phyloP scores from a whole-genome alignment of 192 early-diverging fungal species.

The Fimicolochytrium jonesii region DNA sequence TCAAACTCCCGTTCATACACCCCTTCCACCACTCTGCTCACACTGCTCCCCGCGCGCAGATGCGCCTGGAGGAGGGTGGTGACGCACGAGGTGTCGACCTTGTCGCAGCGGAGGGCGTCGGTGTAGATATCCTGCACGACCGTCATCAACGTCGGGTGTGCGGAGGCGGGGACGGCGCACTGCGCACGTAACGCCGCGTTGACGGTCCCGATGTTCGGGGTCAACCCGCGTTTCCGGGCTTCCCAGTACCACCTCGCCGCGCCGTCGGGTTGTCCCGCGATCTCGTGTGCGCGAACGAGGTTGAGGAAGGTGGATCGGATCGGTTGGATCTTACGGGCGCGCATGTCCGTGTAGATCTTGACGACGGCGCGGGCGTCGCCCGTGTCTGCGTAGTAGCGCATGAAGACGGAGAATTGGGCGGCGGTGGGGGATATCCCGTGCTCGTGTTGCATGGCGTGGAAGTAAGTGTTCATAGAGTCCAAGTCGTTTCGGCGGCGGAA shows the following conservation, averaged over 20 bases:
- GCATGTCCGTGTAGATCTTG: slow-evolving; percentile 3
- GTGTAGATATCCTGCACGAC: background rate
- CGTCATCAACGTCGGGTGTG: background rate
- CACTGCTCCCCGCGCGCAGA: background rate
- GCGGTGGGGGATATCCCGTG: slow-evolving; percentile 1
- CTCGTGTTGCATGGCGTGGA: background rate
- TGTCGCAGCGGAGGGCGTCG: slow-evolving; percentile 2
- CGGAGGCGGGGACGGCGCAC: background rate
- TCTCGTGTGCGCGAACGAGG: slow-evolving; percentile 10
- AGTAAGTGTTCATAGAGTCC: background rate
- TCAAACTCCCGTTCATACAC: background rate
- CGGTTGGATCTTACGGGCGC: background rate
- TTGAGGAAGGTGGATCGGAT: slow-evolving; percentile 1
- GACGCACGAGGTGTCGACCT: background rate
- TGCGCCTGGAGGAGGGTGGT: slow-evolving; percentile 3
- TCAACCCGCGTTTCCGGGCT: slow-evolving; percentile 4
- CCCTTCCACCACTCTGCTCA: background rate
- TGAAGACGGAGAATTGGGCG: slow-evolving; percentile 7
- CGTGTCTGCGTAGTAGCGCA: background rate
- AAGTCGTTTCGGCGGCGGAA: slow-evolving; percentile 1
- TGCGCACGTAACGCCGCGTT: background rate
- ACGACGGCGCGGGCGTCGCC: slow-evolving; percentile 4
- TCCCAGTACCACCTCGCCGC: slow-evolving; percentile 15
- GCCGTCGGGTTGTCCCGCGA: slow-evolving; percentile 8
- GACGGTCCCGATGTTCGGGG: background rate